Conservation (phyloP, 345 rosid genomes). For the Populus nigra region DNA sequence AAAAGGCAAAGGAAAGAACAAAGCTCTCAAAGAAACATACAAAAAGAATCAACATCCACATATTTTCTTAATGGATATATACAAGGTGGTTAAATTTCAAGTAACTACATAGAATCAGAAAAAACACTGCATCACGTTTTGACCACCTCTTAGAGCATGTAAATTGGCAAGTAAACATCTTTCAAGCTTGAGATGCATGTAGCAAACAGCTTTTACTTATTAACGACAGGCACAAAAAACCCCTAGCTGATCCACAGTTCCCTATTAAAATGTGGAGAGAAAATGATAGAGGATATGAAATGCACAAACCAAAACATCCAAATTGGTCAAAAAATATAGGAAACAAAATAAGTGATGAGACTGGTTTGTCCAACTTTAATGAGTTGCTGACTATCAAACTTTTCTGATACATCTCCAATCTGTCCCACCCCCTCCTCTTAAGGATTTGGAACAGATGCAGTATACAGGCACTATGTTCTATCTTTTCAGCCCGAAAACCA, state of each 20-base stretch:
- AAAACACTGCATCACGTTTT: neutral
- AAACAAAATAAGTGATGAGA: neutral
- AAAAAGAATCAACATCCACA: neutral
- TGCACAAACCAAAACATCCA: neutral
- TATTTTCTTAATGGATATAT: neutral
- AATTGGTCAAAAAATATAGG: neutral
- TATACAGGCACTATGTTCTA: neutral
- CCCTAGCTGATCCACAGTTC: slow-evolving; percentile 15
- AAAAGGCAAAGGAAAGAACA: neutral
- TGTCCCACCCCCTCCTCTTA: neutral
- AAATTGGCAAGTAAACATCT: slow-evolving; percentile 4
- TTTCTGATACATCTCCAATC: neutral
- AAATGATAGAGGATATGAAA: neutral
- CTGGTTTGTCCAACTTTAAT: neutral
- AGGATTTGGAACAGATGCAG: neutral
- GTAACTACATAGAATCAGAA: neutral
- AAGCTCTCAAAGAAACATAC: neutral
- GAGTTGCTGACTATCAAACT: neutral
- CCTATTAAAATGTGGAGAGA: neutral
- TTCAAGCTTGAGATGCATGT: neutral
- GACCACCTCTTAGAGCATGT: neutral
- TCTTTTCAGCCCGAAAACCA: neutral
- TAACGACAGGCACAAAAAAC: slow-evolving; percentile 1
- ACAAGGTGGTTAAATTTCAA: neutral
- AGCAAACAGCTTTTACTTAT: slow-evolving; percentile 19